Percentiles rank a stretch among this genome's conserved stretches.
These are phyloP conservation scores for Tolypocladium inflatum DNA, from an alignment of 2,329 filamentous ascomycete species.

Conservation along the genomic window DNA sequence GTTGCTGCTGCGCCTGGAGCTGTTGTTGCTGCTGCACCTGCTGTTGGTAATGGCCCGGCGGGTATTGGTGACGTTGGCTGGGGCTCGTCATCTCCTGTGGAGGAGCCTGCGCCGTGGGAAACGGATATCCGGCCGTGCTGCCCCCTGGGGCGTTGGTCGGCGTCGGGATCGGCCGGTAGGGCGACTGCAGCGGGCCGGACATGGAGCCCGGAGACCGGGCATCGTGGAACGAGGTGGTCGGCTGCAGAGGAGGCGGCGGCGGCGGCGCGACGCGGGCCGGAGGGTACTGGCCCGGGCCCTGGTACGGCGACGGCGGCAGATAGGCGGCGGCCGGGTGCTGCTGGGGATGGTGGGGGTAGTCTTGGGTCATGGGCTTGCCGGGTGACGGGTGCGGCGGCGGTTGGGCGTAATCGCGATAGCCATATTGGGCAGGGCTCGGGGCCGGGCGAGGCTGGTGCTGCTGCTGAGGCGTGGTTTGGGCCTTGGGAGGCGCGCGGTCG, in stretches of 20 bases:
- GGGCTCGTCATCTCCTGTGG: conserved; percentile 36
- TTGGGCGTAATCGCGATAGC: conserved; percentile 42
- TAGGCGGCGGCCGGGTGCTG: conserved; percentile 24
- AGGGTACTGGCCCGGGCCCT: conserved; percentile 31
- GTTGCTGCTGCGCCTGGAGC: not conserved
- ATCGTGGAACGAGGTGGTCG: conserved; percentile 33
- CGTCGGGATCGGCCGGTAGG: conserved; percentile 40
- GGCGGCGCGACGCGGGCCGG: conserved; percentile 32
- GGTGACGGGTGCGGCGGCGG: conserved; percentile 34
- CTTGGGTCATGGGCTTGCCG: conserved; percentile 32
- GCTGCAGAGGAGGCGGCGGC: conserved; percentile 23
- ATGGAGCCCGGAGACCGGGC: conserved; percentile 36
- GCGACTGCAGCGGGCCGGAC: conserved; percentile 25
- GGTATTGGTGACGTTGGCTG: conserved; percentile 42
- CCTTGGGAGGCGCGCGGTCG: conserved; percentile 25
- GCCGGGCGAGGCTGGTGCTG: conserved; percentile 19
- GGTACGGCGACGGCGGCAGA: conserved; percentile 28
- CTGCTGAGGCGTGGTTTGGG: conserved; percentile 20
- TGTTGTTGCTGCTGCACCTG: conserved; percentile 34
- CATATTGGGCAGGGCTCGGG: conserved; percentile 32
- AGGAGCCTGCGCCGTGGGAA: conserved; percentile 32
- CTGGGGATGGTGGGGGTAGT: conserved; percentile 26
- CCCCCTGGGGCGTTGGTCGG: conserved; percentile 28
- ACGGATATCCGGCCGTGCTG: conserved; percentile 37
- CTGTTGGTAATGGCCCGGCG: conserved; percentile 28